Percentiles rank a stretch among this genome's conserved stretches.
Evolutionary conservation across 1,284 basidiomycete species (phyloP).

Genomic region (Thecaphora thlaspeos): DNA sequence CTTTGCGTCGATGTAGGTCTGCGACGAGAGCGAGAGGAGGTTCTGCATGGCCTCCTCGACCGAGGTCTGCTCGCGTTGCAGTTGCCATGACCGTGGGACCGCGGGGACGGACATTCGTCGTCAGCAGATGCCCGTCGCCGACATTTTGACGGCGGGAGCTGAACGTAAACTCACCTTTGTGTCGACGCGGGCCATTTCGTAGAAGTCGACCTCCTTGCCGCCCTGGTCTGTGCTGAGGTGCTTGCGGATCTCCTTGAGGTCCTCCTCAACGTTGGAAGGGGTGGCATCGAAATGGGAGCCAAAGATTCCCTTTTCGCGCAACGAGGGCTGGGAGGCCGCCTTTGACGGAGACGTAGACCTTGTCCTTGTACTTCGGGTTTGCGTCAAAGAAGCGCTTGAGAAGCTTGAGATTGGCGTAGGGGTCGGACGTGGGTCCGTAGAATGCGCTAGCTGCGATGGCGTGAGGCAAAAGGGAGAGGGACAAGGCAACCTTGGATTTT

Average conservation of each 20-base stretch:
- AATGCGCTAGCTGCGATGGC: slow-evolving; percentile 59
- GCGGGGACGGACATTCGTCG: no score
- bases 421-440: slow-evolving; percentile 58
- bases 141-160: no score
- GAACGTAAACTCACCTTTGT: slow-evolving; percentile 6
- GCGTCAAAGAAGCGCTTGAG: slow-evolving; percentile 62
- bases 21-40: slow-evolving; percentile 28
- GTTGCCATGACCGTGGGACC: no score
- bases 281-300: slow-evolving; percentile 25
- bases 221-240: slow-evolving; percentile 38
- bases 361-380: slow-evolving; percentile 65
- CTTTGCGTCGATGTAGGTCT: slow-evolving; percentile 19
- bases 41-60: slow-evolving; percentile 38
- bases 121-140: no score
- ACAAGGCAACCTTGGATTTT: no score
- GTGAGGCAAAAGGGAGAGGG: background rate
- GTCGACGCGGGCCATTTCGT: slow-evolving; percentile 44
- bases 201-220: slow-evolving; percentile 43
- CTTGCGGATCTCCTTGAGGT: slow-evolving; percentile 26
- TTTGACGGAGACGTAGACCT: slow-evolving; percentile 63
- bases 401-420: slow-evolving; percentile 60
- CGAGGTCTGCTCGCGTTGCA: background rate
- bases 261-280: slow-evolving; percentile 24
- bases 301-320: slow-evolving; percentile 19
- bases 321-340: slow-evolving; percentile 58